Conservation (phyloP, 2,329 filamentous ascomycete genomes). For the Aspergillus sp. region DNA sequence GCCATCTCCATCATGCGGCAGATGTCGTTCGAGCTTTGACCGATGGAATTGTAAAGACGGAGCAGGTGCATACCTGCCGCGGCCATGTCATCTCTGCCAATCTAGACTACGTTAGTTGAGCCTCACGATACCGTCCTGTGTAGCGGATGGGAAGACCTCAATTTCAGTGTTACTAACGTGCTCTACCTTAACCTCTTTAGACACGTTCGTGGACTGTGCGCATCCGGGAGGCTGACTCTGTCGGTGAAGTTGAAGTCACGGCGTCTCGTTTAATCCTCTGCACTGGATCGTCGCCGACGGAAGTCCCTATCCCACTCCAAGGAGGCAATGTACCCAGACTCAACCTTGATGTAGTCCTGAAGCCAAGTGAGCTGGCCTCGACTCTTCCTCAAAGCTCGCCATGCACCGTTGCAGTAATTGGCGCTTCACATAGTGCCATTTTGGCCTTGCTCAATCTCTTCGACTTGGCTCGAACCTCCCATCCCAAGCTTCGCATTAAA, state of each 20-base stretch:
- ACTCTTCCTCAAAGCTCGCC: slow-evolving; percentile 38
- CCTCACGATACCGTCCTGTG: background rate
- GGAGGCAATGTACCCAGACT: slow-evolving; percentile 44
- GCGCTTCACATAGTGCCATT: slow-evolving; percentile 64
- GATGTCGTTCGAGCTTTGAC: slow-evolving; percentile 54
- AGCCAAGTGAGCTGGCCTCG: slow-evolving; percentile 50
- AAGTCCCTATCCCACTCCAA: slow-evolving; percentile 44
- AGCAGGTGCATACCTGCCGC: slow-evolving; percentile 33
- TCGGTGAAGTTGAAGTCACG: slow-evolving; percentile 32
- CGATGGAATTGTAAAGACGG: slow-evolving; percentile 38
- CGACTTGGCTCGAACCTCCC: slow-evolving; percentile 51
- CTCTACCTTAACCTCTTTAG: slow-evolving; percentile 9
- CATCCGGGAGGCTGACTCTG: slow-evolving; percentile 28
- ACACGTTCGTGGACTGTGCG: slow-evolving; percentile 34
- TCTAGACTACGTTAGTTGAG: slow-evolving; percentile 28
- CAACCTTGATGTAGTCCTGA: slow-evolving; percentile 57
- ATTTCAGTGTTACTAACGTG: slow-evolving; percentile 14
- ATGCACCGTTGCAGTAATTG: slow-evolving; percentile 56
- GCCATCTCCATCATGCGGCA: slow-evolving; percentile 57
- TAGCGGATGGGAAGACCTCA: background rate
- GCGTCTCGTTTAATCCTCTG: slow-evolving; percentile 55
- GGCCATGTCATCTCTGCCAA: slow-evolving; percentile 38
- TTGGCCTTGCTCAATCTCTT: slow-evolving; percentile 62
- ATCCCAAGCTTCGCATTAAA: slow-evolving; percentile 55
- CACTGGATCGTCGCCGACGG: slow-evolving; percentile 56